phyloP scores from a whole-genome alignment of 163 green algal species.

The Trebouxia gelatinosa region DNA sequence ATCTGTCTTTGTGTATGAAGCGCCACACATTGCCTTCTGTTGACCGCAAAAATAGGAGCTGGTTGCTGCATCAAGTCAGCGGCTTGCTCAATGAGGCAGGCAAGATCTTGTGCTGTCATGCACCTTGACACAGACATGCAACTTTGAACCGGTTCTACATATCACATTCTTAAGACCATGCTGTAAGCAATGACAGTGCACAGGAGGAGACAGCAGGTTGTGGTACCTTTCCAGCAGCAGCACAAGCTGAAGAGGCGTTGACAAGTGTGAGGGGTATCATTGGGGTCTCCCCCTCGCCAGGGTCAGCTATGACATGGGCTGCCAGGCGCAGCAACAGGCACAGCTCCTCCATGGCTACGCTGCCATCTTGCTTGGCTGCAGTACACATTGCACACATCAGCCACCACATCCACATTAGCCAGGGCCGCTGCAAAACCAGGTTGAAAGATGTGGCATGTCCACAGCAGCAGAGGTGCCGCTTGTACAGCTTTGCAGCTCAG shows the following conservation, averaged over 20 bases:
- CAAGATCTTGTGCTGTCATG: neutral
- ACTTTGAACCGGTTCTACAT: neutral
- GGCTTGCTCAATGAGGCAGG: too few species aligned
- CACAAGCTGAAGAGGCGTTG: constrained; percentile 20
- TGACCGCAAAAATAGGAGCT: too few species aligned
- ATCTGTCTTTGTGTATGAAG: neutral
- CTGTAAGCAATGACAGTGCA: neutral
- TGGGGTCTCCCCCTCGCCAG: constrained; percentile 55
- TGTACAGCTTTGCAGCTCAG: too few species aligned
- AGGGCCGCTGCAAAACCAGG: too few species aligned
- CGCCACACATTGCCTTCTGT: too few species aligned
- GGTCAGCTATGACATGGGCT: constrained; percentile 69
- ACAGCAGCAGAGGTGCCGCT: too few species aligned
- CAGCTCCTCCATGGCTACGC: constrained; percentile 61
- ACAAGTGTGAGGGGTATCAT: constrained; percentile 43
- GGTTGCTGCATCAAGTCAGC: neutral
- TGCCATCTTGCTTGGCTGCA: neutral
- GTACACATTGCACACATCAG: too few species aligned
- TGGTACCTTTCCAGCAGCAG: constrained; percentile 2
- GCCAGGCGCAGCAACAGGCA: constrained; percentile 60
- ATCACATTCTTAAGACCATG: neutral
- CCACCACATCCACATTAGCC: too few species aligned
- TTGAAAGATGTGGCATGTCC: too few species aligned
- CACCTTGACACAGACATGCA: neutral
- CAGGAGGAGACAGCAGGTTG: neutral